Evolutionary conservation across 1,284 basidiomycete species (phyloP).

Genomic region (Peniophora sp.): DNA sequence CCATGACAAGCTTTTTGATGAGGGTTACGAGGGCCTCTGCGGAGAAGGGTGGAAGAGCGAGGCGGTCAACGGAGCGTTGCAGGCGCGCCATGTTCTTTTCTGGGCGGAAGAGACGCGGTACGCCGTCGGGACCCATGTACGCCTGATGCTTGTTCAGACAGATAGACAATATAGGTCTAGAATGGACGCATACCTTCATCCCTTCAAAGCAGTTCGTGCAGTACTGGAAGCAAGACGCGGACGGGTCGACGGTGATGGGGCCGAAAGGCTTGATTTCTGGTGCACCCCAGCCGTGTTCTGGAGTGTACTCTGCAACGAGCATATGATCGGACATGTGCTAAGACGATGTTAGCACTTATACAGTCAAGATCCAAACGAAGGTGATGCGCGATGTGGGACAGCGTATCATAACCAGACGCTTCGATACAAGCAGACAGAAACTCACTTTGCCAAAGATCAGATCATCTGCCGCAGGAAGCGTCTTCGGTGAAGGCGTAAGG

Average conservation of each 20-base stretch:
- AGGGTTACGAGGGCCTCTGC: conserved; percentile 52
- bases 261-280: conserved; percentile 79
- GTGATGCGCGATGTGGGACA: too few relatives aligned
- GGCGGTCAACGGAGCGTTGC: conserved; percentile 46
- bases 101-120: conserved; percentile 69
- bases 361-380: too few relatives aligned
- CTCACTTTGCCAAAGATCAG: conserved; percentile 36
- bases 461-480: conserved; percentile 28
- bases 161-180: not conserved
- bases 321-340: conserved; percentile 72
- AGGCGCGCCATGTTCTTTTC: conserved; percentile 78
- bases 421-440: too few relatives aligned
- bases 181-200: conserved; percentile 55
- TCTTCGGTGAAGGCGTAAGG: conserved; percentile 26
- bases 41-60: conserved; percentile 69
- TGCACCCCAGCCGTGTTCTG: conserved; percentile 64
- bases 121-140: conserved; percentile 60
- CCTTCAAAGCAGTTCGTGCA: conserved; percentile 79
- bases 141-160: conserved; percentile 36
- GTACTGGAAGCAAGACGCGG: conserved; percentile 71
- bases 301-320: conserved; percentile 61
- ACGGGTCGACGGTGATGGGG: conserved; percentile 67
- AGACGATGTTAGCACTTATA: not conserved
- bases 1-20: conserved; percentile 59
- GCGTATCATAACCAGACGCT: too few relatives aligned